Percentiles rank a stretch among this genome's conserved stretches.
These are phyloP conservation scores for Rosellinia necatrix DNA, from an alignment of 2,329 filamentous ascomycete genomes.

Conservation along the genomic window DNA sequence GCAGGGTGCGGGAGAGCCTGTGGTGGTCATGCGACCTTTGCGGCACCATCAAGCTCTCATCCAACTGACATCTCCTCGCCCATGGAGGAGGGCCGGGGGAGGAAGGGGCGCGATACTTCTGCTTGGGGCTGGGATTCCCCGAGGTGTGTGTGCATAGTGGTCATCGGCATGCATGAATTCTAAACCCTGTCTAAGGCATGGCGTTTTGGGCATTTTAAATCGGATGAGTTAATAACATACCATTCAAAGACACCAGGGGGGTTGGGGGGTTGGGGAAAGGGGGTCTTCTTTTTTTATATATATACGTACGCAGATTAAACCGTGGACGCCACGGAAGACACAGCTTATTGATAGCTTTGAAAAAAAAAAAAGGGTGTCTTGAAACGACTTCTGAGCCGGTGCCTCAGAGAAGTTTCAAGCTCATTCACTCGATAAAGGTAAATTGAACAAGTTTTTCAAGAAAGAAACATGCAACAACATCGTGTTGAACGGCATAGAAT, in stretches of 20 bases:
- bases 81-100: no score
- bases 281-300: neutral
- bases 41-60: slow-evolving; percentile 53
- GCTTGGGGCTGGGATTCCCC: neutral
- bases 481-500: no score
- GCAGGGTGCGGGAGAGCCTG: slow-evolving; percentile 54
- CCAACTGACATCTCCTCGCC: slow-evolving; percentile 16
- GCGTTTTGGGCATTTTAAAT: neutral
- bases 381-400: no score
- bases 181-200: neutral
- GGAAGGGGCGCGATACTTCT: neutral
- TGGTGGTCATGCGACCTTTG: slow-evolving; percentile 64
- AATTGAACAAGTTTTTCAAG: no score
- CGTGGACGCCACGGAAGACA: no score
- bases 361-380: no score
- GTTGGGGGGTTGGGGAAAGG: no score
- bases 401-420: no score
- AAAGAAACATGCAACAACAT: no score
- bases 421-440: no score
- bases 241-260: neutral
- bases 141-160: neutral
- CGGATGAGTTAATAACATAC: neutral
- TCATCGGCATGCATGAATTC: neutral
- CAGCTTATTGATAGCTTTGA: no score
- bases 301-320: neutral